Conservation (phyloP, 179 eudicot species). For the Beta lomatogona region DNA sequence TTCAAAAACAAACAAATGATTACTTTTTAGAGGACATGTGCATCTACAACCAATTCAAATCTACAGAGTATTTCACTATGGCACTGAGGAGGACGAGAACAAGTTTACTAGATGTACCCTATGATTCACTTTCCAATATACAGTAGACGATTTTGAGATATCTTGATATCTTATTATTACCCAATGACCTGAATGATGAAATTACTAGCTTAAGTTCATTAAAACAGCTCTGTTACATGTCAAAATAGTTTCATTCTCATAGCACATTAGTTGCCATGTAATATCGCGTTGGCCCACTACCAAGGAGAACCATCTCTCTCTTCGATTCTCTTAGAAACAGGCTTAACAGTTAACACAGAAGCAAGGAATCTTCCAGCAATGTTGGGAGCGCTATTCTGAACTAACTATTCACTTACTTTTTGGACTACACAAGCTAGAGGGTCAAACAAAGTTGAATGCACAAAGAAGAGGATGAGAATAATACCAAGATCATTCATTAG, state of each 20-base stretch:
- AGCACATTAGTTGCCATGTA: not conserved
- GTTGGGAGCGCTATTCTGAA: not conserved
- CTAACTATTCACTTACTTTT: not conserved
- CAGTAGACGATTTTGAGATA: not conserved
- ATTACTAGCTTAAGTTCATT: not conserved
- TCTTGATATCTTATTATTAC: not conserved
- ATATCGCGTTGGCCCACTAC: no score
- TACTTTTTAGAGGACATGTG: not conserved
- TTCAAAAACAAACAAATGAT: not conserved
- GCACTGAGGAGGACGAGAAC: not conserved
- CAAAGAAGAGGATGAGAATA: slow-evolving; percentile 22
- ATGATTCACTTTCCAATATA: not conserved
- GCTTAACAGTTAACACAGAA: not conserved
- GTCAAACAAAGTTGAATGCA: not conserved
- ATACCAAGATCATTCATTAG: slow-evolving; percentile 98
- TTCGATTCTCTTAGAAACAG: not conserved
- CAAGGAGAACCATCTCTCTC: no score
- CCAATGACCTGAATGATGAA: not conserved
- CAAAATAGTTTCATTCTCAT: no score
- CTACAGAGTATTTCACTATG: not conserved
- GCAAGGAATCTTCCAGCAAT: not conserved
- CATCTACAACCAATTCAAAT: not conserved
- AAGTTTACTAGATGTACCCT: not conserved
- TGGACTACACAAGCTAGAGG: not conserved
- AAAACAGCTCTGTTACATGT: no score